Evolutionary conservation across 257 asterid species (phyloP).

Genomic region (Sherardia arvensis): DNA sequence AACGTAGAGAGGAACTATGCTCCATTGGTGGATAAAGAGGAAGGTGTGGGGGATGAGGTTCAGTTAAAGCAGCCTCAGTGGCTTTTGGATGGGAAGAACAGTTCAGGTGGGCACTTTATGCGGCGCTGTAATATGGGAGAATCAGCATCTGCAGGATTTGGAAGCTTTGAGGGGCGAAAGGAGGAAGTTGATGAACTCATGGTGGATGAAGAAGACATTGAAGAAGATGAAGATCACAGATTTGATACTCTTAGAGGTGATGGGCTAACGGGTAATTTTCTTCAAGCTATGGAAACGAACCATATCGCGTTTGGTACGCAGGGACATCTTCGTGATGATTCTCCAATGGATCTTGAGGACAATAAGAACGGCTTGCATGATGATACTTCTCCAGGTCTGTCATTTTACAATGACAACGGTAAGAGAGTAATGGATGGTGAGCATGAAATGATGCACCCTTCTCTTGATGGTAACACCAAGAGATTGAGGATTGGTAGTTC

Average conservation of each 20-base stretch:
- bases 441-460: conserved; percentile 22
- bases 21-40: conserved; percentile 42
- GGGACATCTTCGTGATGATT: conserved; percentile 35
- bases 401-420: conserved; percentile 36
- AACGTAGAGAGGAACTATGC: conserved; percentile 27
- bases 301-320: conserved; percentile 40
- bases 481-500: conserved; percentile 46
- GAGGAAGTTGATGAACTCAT: conserved; percentile 28
- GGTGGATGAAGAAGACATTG: conserved; percentile 25
- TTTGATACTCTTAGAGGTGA: conserved; percentile 42
- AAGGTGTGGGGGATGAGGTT: conserved; percentile 18
- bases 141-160: conserved; percentile 15
- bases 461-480: conserved; percentile 40
- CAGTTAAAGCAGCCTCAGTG: conserved; percentile 34
- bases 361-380: conserved; percentile 35
- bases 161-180: conserved; percentile 15
- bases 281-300: conserved; percentile 45
- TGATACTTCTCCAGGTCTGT: conserved; percentile 15
- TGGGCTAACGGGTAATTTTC: conserved; percentile 54
- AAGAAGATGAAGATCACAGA: conserved; percentile 29
- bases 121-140: conserved; percentile 38
- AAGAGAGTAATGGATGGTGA: conserved; percentile 67
- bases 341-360: conserved; percentile 28
- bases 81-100: conserved; percentile 43
- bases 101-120: conserved; percentile 36